A percentile compares a stretch with the other conserved stretches of the same genome.
Evolutionary conservation across 2,329 filamentous ascomycete genomes (phyloP).

Genomic region (Emydomyces testavorans): DNA sequence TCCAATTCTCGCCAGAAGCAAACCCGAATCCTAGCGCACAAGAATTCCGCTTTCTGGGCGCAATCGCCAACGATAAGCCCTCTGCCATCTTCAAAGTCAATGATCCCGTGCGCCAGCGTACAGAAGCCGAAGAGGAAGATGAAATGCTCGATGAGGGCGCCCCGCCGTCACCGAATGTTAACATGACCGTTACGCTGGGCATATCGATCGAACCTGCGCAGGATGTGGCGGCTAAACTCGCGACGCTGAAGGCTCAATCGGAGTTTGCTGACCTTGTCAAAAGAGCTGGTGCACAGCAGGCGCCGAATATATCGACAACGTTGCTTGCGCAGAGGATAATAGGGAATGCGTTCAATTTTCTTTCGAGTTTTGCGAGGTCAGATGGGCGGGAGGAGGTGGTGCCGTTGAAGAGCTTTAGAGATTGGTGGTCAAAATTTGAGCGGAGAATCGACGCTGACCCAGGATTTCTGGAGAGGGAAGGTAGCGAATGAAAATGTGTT

Average conservation of each 20-base stretch:
- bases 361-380: constrained; percentile 70
- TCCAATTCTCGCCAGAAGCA: constrained; percentile 51
- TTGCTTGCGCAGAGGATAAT: constrained; percentile 87
- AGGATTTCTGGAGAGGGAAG: constrained; percentile 68
- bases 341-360: constrained; percentile 91
- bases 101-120: constrained; percentile 17
- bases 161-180: constrained; percentile 20
- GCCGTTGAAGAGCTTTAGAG: constrained; percentile 86
- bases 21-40: constrained; percentile 24
- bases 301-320: constrained; percentile 51
- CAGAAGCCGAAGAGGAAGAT: constrained; percentile 30
- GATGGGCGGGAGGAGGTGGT: constrained; percentile 61
- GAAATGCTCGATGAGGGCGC: constrained; percentile 40
- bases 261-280: constrained; percentile 25
- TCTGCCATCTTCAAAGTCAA: constrained; percentile 79
- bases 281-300: constrained; percentile 20
- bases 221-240: constrained; percentile 59
- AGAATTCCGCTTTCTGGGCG: constrained; percentile 76
- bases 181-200: constrained; percentile 57
- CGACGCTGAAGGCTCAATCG: constrained; percentile 40
- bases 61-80: constrained; percentile 78
- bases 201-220: constrained; percentile 68
- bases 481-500: constrained; percentile 24
- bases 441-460: constrained; percentile 73
- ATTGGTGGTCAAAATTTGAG: constrained; percentile 98